These are phyloP conservation scores for Thielaviopsis punctulata DNA, from an alignment of 2,329 filamentous ascomycete species.

Conservation along the genomic window DNA sequence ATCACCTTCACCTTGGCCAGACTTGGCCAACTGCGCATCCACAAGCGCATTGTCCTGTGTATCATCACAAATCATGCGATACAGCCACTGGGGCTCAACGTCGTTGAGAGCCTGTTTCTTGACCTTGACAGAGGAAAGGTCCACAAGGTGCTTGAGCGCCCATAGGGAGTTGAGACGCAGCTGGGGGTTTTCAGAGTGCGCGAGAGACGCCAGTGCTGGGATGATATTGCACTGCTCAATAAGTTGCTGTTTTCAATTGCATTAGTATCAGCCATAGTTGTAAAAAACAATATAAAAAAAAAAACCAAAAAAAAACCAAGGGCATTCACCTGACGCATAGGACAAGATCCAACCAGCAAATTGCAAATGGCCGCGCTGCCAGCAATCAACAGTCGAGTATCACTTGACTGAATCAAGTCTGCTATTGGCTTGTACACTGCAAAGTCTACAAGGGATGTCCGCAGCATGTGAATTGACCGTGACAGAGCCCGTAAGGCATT, in stretches of 20 bases:
- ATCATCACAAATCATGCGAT: constrained; percentile 51
- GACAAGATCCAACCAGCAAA: constrained; percentile 72
- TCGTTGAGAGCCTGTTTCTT: constrained; percentile 62
- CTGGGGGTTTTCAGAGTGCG: constrained; percentile 61
- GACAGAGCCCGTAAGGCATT: constrained; percentile 66
- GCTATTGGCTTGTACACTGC: constrained; percentile 65
- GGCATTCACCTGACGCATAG: constrained; percentile 62
- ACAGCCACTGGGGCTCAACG: constrained; percentile 62
- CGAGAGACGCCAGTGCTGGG: constrained; percentile 64
- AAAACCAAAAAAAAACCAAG: background rate
- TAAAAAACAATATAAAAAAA: no score
- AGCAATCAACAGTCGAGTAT: constrained; percentile 68
- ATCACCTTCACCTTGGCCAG: constrained; percentile 16
- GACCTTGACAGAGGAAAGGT: constrained; percentile 45
- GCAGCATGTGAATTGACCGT: constrained; percentile 64
- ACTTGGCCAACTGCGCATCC: constrained; percentile 11
- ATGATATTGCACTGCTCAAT: constrained; percentile 52
- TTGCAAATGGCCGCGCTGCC: constrained; percentile 77
- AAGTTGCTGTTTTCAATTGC: constrained; percentile 38
- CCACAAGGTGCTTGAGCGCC: constrained; percentile 82
- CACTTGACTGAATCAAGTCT: constrained; percentile 52
- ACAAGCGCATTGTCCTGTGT: constrained; percentile 28
- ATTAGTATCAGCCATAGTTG: background rate
- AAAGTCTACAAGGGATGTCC: constrained; percentile 77
- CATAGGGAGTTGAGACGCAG: constrained; percentile 76